Percentiles rank a stretch among this genome's conserved stretches.
Conservation (phyloP, 2,329 filamentous ascomycete species). For the Sarocladium strictum region DNA sequence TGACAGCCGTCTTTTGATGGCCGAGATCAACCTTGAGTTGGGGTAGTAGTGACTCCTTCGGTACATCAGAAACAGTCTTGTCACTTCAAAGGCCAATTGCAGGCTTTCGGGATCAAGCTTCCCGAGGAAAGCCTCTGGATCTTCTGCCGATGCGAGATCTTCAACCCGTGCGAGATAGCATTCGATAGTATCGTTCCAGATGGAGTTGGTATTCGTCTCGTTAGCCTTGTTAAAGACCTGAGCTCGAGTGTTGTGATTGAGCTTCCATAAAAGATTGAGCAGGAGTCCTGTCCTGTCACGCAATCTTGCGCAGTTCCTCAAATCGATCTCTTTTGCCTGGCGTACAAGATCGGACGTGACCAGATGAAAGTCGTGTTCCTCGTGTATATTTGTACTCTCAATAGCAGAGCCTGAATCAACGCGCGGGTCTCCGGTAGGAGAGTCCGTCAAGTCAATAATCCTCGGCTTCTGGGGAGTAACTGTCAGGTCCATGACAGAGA, state of each 20-base stretch:
- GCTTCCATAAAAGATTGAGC: constrained; percentile 1
- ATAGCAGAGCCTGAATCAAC: neutral
- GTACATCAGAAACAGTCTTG: neutral
- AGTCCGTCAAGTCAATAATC: neutral
- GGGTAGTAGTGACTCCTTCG: neutral
- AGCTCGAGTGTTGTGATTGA: neutral
- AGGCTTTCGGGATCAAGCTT: neutral
- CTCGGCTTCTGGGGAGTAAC: neutral
- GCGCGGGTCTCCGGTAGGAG: neutral
- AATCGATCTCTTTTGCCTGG: neutral
- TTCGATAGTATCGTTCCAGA: neutral
- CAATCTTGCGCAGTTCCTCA: neutral
- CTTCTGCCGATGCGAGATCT: neutral
- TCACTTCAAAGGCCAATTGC: neutral
- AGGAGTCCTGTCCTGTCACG: neutral
- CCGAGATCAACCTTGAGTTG: neutral
- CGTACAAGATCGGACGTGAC: neutral
- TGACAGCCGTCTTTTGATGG: neutral
- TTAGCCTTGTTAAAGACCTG: neutral
- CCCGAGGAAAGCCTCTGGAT: neutral
- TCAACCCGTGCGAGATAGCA: neutral
- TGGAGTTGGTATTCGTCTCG: neutral
- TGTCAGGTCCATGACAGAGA: neutral
- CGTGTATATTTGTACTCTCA: neutral
- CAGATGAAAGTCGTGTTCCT: neutral